Evolutionary conservation across 139 green algal genomes (phyloP).

Genomic region (Nannochloris sp.): DNA sequence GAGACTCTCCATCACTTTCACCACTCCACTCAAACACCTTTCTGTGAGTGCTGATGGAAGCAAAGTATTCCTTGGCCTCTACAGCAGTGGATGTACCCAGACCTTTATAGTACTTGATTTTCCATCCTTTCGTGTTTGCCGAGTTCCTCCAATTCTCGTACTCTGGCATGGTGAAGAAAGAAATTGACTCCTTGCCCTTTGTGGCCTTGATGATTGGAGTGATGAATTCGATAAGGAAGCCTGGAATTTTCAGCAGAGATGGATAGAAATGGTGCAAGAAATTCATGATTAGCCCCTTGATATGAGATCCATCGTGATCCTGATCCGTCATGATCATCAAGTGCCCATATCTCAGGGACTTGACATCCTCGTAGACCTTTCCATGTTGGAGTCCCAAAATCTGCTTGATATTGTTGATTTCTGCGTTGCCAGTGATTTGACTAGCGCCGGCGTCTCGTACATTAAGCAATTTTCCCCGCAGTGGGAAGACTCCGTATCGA

Average conservation of each 20-base stretch:
- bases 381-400: slow-evolving; percentile 85
- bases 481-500: slow-evolving; percentile 94
- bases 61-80: slow-evolving; percentile 97
- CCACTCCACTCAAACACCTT: slow-evolving; percentile 84
- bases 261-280: slow-evolving; percentile 98
- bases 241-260: slow-evolving; percentile 82
- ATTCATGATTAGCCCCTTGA: slow-evolving; percentile 99
- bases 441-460: slow-evolving; percentile 85
- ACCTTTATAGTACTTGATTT: slow-evolving; percentile 99
- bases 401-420: slow-evolving; percentile 99
- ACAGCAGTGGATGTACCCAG: slow-evolving; percentile 87
- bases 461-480: slow-evolving; percentile 98
- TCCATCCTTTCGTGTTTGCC: slow-evolving; percentile 60
- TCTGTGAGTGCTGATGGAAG: slow-evolving; percentile 63
- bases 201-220: slow-evolving; percentile 98
- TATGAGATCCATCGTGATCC: slow-evolving; percentile 98
- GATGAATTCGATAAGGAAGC: slow-evolving; percentile 98
- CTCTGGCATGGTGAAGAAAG: slow-evolving; percentile 98
- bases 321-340: slow-evolving; percentile 99
- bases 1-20: slow-evolving; percentile 60
- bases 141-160: slow-evolving; percentile 93
- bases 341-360: slow-evolving; percentile 93
- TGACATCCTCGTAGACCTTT: slow-evolving; percentile 79
- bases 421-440: slow-evolving; percentile 87
- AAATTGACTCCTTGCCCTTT: slow-evolving; percentile 61